Conservation (phyloP, 208 protist genomes). For the Acanthamoeba divionensis region DNA sequence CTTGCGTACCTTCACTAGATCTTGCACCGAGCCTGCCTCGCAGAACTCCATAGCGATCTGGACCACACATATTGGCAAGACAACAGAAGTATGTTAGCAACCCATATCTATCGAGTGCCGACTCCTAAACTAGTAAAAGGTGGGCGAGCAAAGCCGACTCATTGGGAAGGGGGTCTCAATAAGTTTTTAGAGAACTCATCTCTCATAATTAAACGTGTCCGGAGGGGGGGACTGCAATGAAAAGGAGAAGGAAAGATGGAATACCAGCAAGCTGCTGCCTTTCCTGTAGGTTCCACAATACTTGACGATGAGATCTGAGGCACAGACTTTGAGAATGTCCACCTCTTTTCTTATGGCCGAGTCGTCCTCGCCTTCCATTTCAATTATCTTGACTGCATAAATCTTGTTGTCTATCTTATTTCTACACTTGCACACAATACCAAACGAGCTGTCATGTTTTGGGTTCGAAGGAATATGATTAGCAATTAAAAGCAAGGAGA, state of each 20-base stretch:
- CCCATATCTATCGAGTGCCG: no score
- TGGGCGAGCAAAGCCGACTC: no score
- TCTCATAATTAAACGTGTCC: no score
- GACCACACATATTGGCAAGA: not conserved
- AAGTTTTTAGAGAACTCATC: no score
- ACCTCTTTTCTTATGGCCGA: slow-evolving; percentile 3
- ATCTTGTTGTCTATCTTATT: slow-evolving; percentile 39
- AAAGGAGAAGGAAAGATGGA: not conserved
- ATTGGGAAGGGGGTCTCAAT: no score
- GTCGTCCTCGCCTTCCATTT: slow-evolving; percentile 25
- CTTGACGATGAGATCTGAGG: slow-evolving; percentile 22
- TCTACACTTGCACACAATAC: slow-evolving; percentile 31
- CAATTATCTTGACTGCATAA: slow-evolving; percentile 31
- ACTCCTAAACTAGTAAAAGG: no score
- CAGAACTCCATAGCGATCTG: slow-evolving; percentile 83
- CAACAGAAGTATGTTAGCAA: no score
- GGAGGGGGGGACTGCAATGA: not conserved
- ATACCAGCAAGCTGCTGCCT: slow-evolving; percentile 9
- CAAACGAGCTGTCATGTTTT: slow-evolving; percentile 28
- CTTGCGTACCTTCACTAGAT: slow-evolving; percentile 71
- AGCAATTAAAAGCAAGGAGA: no score
- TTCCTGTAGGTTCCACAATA: slow-evolving; percentile 38
- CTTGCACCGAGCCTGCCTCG: slow-evolving; percentile 69
- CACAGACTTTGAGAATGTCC: slow-evolving; percentile 16
- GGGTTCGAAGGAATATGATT: no score